Conservation (phyloP, 371 early-diverging fungal species). For the Funneliformis caledonium region DNA sequence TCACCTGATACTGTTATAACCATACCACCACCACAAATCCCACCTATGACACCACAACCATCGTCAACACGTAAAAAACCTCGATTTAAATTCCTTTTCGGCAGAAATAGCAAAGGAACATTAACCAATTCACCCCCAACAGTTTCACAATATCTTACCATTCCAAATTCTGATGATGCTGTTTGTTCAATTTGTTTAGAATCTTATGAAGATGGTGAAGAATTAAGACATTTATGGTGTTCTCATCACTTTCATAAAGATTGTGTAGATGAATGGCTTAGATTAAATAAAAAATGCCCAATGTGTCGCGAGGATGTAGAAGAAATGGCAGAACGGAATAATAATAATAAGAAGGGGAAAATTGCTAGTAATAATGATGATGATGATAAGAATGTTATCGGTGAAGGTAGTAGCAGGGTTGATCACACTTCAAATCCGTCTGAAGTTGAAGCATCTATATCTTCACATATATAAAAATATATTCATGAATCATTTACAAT, state of each 20-base stretch:
- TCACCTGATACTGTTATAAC: constrained; percentile 6
- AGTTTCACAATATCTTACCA: not conserved
- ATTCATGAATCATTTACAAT: too few relatives aligned
- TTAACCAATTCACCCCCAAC: not conserved
- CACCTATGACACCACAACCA: not conserved
- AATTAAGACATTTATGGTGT: constrained; percentile 66
- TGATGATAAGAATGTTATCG: not conserved
- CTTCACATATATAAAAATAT: too few relatives aligned
- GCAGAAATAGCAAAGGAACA: not conserved
- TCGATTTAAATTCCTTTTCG: constrained; percentile 10
- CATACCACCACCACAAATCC: not conserved
- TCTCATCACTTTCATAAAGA: constrained; percentile 84
- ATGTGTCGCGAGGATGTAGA: constrained; percentile 44
- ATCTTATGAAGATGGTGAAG: constrained; percentile 67
- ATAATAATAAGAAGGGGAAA: constrained; percentile 15
- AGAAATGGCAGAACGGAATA: constrained; percentile 29
- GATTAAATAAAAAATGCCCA: constrained; percentile 51
- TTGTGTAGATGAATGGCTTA: constrained; percentile 85
- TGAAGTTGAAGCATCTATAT: too few relatives aligned
- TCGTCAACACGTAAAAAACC: constrained; percentile 14
- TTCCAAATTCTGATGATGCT: constrained; percentile 49
- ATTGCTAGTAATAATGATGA: not conserved
- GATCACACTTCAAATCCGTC: not conserved
- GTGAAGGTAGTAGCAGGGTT: constrained; percentile 6
- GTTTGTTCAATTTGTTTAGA: constrained; percentile 69